Evolutionary conservation across 225 moss, liverwort and hornwort species (phyloP).

Genomic region (Takakia lepidozioides): DNA sequence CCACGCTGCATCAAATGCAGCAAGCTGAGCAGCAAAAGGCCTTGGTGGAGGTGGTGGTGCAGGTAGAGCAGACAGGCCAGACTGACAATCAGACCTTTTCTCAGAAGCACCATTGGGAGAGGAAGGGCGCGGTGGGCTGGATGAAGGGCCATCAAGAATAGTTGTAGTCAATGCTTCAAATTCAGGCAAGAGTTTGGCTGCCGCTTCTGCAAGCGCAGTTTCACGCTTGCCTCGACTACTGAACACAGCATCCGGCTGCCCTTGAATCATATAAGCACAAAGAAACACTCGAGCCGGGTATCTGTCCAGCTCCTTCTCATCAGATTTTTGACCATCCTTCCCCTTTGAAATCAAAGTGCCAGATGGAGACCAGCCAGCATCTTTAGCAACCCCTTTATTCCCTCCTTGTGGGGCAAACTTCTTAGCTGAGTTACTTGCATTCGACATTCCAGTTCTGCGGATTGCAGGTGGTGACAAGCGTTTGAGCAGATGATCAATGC

Average conservation of each 20-base stretch:
- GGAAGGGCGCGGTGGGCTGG: slow-evolving; percentile 26
- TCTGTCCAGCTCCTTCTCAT: slow-evolving; percentile 48
- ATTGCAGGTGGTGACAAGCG: slow-evolving; percentile 43
- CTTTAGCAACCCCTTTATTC: slow-evolving; percentile 21
- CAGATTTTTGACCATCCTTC: slow-evolving; percentile 16
- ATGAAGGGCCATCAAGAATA: slow-evolving; percentile 41
- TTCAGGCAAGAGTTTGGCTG: slow-evolving; percentile 57
- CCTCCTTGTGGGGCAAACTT: slow-evolving; percentile 11
- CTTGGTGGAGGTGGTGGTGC: slow-evolving; percentile 26
- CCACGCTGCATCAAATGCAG: slow-evolving; percentile 78
- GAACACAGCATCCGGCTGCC: slow-evolving; percentile 71
- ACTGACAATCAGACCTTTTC: slow-evolving; percentile 35
- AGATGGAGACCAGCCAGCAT: slow-evolving; percentile 14
- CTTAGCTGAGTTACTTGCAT: slow-evolving; percentile 13
- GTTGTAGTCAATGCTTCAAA: slow-evolving; percentile 56
- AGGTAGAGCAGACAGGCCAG: slow-evolving; percentile 13
- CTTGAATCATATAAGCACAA: slow-evolving; percentile 78
- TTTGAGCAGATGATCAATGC: slow-evolving; percentile 56
- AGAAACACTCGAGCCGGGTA: slow-evolving; percentile 72
- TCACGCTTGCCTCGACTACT: slow-evolving; percentile 60
- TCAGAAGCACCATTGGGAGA: slow-evolving; percentile 32
- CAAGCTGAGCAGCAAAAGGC: slow-evolving; percentile 70
- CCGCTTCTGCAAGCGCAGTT: slow-evolving; percentile 63
- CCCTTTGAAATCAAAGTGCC: slow-evolving; percentile 8
- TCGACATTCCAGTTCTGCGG: slow-evolving; percentile 32